phyloP scores from a whole-genome alignment of 371 early-diverging fungal species.

The Nosema granulosis region DNA sequence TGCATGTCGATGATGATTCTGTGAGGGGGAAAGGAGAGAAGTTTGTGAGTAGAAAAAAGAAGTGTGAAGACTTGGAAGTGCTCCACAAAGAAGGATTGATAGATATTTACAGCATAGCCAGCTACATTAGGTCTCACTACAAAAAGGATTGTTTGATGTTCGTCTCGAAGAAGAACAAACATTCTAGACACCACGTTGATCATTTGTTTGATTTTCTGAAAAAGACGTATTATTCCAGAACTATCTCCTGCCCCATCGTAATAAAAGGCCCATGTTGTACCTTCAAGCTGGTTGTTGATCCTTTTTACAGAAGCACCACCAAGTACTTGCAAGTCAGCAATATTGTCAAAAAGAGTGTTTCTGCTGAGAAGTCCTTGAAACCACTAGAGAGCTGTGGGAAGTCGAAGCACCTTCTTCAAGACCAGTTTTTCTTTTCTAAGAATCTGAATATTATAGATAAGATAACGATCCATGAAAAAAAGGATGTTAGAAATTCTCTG shows the following conservation, averaged over 20 bases:
- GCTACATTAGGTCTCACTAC: background rate
- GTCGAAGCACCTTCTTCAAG: background rate
- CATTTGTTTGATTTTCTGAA: background rate
- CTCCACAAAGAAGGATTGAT: background rate
- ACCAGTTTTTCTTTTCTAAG: background rate
- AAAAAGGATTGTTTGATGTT: background rate
- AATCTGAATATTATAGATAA: background rate
- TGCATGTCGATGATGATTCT: too few relatives aligned
- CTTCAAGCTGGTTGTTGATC: background rate
- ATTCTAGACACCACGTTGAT: background rate
- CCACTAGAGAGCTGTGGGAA: background rate
- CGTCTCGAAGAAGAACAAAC: background rate
- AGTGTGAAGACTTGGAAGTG: background rate
- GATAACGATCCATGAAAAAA: background rate
- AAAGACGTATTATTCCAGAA: background rate
- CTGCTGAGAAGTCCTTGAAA: background rate
- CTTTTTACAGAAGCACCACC: background rate
- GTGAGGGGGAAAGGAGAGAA: background rate
- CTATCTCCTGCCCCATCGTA: background rate
- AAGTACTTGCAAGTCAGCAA: background rate
- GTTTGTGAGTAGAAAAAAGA: background rate
- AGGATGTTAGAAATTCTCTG: background rate
- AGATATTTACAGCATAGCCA: background rate
- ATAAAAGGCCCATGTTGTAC: background rate
- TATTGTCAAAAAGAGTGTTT: background rate